Evolutionary conservation across 257 asterid genomes (phyloP).

Genomic region (Oldenlandia corymbosa): DNA sequence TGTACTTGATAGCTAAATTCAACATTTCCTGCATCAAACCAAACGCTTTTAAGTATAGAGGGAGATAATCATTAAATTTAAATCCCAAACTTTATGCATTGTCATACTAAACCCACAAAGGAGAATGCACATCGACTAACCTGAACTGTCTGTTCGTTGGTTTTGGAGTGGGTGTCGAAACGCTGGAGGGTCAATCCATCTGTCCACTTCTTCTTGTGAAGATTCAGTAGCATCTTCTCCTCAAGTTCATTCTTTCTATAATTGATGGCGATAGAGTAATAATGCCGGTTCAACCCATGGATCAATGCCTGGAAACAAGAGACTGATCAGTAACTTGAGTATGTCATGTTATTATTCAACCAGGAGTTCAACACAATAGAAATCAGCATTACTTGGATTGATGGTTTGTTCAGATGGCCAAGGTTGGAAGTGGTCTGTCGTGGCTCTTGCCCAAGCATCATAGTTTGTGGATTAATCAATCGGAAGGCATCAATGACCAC

Average conservation of each 20-base stretch:
- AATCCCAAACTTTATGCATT: background rate
- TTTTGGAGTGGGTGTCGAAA: conserved; percentile 87
- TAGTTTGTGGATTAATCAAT: conserved; percentile 90
- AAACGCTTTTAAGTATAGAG: background rate
- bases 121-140: conserved; percentile 24
- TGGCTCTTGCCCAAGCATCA: conserved; percentile 99
- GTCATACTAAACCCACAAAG: background rate
- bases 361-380: background rate
- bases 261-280: conserved; percentile 92
- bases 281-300: conserved; percentile 94
- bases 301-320: conserved; percentile 62
- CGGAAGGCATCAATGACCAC: conserved; percentile 99
- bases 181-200: conserved; percentile 86
- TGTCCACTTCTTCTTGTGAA: conserved; percentile 95
- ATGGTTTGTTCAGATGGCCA: conserved; percentile 96
- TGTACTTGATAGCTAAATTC: conserved; percentile 65
- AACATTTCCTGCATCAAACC: conserved; percentile 78
- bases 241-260: conserved; percentile 97
- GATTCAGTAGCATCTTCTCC: conserved; percentile 95
- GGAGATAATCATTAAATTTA: background rate
- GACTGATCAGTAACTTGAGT: conserved; percentile 1
- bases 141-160: conserved; percentile 94
- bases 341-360: background rate
- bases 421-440: conserved; percentile 96
- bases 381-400: conserved; percentile 60